phyloP scores from a whole-genome alignment of 106 monocot genomes.

The Dendrobium catenatum region DNA sequence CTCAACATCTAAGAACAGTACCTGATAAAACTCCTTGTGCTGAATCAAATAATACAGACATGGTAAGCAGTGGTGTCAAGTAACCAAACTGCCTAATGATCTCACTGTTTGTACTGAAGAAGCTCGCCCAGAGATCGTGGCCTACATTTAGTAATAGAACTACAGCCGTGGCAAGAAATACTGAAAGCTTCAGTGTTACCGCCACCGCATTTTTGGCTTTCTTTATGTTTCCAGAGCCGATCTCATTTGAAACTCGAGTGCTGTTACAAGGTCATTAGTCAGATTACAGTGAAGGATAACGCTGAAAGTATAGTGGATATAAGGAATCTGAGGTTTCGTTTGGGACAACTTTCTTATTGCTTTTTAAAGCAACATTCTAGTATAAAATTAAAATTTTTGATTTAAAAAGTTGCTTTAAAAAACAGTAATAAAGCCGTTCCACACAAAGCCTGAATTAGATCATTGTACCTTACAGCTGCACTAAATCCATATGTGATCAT shows the following conservation, averaged over 20 bases:
- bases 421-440: too few relatives aligned
- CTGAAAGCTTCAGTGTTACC: conserved; percentile 58
- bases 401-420: too few relatives aligned
- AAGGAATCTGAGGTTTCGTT: background rate
- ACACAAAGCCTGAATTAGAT: too few relatives aligned
- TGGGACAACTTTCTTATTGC: too few relatives aligned
- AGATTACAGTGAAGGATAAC: background rate
- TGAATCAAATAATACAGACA: conserved; percentile 68
- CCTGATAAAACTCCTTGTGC: conserved; percentile 81
- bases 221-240: conserved; percentile 54
- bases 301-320: background rate
- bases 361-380: too few relatives aligned
- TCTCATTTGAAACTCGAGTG: conserved; percentile 80
- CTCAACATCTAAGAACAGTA: background rate
- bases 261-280: conserved; percentile 13
- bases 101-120: conserved; percentile 42
- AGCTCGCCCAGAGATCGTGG: conserved; percentile 54
- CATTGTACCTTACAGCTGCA: conserved; percentile 70
- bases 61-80: conserved; percentile 56
- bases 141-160: conserved; percentile 33
- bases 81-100: conserved; percentile 44
- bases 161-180: conserved; percentile 30
- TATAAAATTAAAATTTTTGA: too few relatives aligned
- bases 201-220: conserved; percentile 58
- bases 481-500: conserved; percentile 76